Conservation (phyloP, 2,329 filamentous ascomycete species). For the Lachnellula suecica region DNA sequence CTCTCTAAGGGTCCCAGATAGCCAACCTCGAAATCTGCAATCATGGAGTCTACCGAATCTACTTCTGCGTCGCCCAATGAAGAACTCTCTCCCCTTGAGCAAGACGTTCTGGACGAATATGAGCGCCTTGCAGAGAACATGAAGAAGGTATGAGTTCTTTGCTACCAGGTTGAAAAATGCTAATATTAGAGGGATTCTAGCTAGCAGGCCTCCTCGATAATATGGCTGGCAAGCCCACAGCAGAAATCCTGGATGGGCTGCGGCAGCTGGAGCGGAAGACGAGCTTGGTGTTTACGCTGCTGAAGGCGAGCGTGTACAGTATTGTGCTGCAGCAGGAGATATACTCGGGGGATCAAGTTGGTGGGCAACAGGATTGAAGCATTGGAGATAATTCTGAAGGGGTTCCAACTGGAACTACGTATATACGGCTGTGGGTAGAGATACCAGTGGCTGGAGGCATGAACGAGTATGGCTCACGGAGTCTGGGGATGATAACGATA, state of each 20-base stretch:
- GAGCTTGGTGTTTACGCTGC: constrained; percentile 86
- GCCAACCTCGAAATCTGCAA: too few relatives aligned
- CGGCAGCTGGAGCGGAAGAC: constrained; percentile 91
- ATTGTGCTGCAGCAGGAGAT: constrained; percentile 99
- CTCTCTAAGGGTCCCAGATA: too few relatives aligned
- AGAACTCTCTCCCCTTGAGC: constrained; percentile 77
- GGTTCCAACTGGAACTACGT: too few relatives aligned
- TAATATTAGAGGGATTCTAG: constrained; percentile 36
- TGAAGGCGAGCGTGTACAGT: constrained; percentile 98
- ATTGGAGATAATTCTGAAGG: constrained; percentile 28
- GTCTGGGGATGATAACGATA: neutral
- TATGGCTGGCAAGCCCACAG: constrained; percentile 69
- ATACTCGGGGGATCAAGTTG: constrained; percentile 60
- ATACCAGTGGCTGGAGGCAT: too few relatives aligned
- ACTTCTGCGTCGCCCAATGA: constrained; percentile 32
- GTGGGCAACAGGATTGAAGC: constrained; percentile 29
- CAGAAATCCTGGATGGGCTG: constrained; percentile 82
- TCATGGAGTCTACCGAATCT: constrained; percentile 20
- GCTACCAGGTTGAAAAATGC: too few relatives aligned
- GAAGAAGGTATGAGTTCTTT: constrained; percentile 67
- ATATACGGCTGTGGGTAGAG: too few relatives aligned
- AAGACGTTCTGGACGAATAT: constrained; percentile 94
- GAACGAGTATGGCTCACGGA: too few relatives aligned
- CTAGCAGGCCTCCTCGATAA: constrained; percentile 59
- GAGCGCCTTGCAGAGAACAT: constrained; percentile 84